A percentile compares a stretch with the other conserved stretches of the same genome.
phyloP scores from a whole-genome alignment of 305 asterid genomes.

The Lippia alba region DNA sequence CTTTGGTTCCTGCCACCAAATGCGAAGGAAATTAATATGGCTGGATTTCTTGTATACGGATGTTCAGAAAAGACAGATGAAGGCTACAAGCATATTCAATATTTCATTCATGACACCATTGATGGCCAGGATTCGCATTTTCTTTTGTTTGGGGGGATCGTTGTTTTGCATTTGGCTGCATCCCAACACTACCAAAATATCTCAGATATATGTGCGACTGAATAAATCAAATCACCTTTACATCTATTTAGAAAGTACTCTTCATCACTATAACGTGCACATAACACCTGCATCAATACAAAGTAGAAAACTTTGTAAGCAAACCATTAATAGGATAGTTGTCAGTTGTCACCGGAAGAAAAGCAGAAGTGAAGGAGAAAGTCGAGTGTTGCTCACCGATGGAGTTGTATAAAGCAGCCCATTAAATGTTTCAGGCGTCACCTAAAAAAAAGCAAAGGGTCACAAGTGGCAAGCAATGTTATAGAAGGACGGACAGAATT shows the following conservation, averaged over 20 bases:
- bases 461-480: slow-evolving; percentile 27
- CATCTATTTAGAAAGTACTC: slow-evolving; percentile 76
- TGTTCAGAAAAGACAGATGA: background rate
- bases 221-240: slow-evolving; percentile 55
- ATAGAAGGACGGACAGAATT: slow-evolving; percentile 5
- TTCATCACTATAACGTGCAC: slow-evolving; percentile 80
- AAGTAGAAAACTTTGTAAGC: slow-evolving; percentile 7
- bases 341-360: background rate
- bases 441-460: slow-evolving; percentile 49
- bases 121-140: slow-evolving; percentile 7
- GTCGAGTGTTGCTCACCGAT: slow-evolving; percentile 55
- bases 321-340: slow-evolving; percentile 18
- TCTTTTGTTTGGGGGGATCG: background rate
- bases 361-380: slow-evolving; percentile 1
- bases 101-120: slow-evolving; percentile 10
- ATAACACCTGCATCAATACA: slow-evolving; percentile 61
- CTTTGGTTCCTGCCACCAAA: slow-evolving; percentile 62
- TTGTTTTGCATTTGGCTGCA: background rate
- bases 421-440: slow-evolving; percentile 81
- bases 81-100: slow-evolving; percentile 8
- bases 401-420: slow-evolving; percentile 73
- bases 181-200: slow-evolving; percentile 11
- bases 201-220: background rate
- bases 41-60: slow-evolving; percentile 16
- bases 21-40: slow-evolving; percentile 24